Evolutionary conservation across 768 basidiomycete genomes (phyloP).

Genomic region (Tulasnella sp.): DNA sequence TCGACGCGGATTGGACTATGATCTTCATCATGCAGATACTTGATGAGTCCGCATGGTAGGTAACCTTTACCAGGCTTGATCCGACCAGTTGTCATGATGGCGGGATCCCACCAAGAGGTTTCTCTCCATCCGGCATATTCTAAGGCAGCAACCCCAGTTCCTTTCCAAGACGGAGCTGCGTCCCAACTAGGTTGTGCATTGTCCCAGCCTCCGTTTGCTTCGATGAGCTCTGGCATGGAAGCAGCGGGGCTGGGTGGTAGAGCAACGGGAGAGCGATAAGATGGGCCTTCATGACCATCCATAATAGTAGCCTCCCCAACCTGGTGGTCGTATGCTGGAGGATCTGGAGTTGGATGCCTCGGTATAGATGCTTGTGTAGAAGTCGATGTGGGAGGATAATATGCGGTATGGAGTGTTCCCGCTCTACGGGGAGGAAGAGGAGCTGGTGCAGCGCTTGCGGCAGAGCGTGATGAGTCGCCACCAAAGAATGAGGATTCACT

Average conservation of each 20-base stretch:
- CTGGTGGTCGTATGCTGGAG: slow-evolving; percentile 3
- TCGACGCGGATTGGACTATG: neutral
- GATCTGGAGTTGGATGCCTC: neutral
- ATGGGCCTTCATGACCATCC: neutral
- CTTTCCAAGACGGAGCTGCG: neutral
- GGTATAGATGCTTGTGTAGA: no score
- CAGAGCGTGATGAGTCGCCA: no score
- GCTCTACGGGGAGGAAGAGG: neutral
- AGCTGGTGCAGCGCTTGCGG: neutral
- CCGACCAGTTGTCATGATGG: neutral
- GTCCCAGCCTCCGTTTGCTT: neutral
- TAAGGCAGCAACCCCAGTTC: neutral
- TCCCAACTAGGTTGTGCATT: neutral
- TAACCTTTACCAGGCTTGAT: slow-evolving; percentile 2
- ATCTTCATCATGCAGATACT: neutral
- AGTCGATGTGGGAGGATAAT: neutral
- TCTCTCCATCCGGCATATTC: neutral
- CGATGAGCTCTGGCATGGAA: slow-evolving; percentile 8
- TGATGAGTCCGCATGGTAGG: neutral
- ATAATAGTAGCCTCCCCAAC: neutral
- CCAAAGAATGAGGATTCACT: no score
- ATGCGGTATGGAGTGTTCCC: neutral
- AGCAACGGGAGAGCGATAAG: neutral
- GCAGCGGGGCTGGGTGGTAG: neutral
- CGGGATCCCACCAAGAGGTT: neutral